These are phyloP conservation scores for Parachlorella kessleri DNA, from an alignment of 139 green algal species.

Conservation along the genomic window DNA sequence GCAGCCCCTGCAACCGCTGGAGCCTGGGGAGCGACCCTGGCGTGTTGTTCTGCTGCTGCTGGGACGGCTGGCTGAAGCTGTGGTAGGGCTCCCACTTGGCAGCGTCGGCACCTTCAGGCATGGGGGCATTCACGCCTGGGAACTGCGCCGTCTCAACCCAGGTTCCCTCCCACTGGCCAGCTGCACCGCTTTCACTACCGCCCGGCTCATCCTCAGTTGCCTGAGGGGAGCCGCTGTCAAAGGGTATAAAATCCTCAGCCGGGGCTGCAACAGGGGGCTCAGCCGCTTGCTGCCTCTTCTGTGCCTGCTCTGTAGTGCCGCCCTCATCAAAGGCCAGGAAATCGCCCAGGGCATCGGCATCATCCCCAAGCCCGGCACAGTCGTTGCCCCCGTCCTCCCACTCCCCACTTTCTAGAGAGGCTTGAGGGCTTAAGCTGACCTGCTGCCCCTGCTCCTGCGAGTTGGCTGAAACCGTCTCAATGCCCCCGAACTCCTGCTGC, in stretches of 20 bases:
- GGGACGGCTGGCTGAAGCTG: background rate
- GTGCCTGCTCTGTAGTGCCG: too few relatives aligned
- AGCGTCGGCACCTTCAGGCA: conserved; percentile 18
- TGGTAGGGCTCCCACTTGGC: conserved; percentile 3
- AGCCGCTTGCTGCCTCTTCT: background rate
- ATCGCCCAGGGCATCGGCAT: background rate
- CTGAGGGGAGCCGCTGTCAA: background rate
- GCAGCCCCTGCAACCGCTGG: background rate
- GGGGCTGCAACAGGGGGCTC: background rate
- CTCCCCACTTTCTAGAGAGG: too few relatives aligned
- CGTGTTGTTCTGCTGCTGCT: background rate
- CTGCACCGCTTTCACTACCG: background rate
- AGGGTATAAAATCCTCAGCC: conserved; percentile 17
- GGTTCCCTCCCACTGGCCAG: conserved; percentile 3
- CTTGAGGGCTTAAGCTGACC: too few relatives aligned
- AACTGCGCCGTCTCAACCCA: conserved; percentile 4
- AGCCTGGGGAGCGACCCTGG: background rate
- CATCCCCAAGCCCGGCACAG: background rate
- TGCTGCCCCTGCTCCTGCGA: too few relatives aligned
- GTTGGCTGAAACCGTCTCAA: too few relatives aligned
- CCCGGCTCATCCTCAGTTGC: background rate
- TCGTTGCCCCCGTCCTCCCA: too few relatives aligned
- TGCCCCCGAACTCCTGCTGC: too few relatives aligned
- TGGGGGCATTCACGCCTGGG: conserved; percentile 38
- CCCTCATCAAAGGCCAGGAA: too few relatives aligned